Evolutionary conservation across 2,329 filamentous ascomycete species (phyloP).

Genomic region (Didymellaceae sp.): DNA sequence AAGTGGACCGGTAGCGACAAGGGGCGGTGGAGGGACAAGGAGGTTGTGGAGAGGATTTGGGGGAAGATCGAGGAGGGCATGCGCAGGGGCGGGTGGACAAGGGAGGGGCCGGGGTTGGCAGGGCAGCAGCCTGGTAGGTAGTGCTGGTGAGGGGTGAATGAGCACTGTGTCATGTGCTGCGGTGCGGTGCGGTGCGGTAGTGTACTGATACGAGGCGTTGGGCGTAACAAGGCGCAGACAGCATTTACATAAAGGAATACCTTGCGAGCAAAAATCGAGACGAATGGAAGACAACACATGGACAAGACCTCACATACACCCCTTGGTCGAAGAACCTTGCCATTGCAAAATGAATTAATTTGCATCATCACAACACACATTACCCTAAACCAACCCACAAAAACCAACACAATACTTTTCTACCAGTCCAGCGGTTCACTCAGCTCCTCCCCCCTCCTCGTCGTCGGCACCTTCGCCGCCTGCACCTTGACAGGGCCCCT

Average conservation of each 20-base stretch:
- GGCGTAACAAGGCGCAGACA: constrained; percentile 5
- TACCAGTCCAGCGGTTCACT: constrained; percentile 91
- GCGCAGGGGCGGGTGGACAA: constrained; percentile 82
- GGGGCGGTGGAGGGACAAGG: constrained; percentile 82
- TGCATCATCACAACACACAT: too few species aligned
- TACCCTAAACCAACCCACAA: too few species aligned
- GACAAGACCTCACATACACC: too few species aligned
- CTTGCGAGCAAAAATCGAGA: too few species aligned
- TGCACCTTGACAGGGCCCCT: constrained; percentile 67
- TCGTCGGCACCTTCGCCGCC: constrained; percentile 78
- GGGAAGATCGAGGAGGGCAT: constrained; percentile 86
- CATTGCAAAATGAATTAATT: too few species aligned
- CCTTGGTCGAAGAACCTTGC: too few species aligned
- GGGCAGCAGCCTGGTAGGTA: constrained; percentile 28
- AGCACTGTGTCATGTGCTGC: too few species aligned
- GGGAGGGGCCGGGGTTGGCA: constrained; percentile 65
- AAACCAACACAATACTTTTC: too few species aligned
- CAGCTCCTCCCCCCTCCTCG: constrained; percentile 84
- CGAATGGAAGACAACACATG: too few species aligned
- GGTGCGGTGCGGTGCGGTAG: too few species aligned
- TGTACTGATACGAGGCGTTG: constrained; percentile 13
- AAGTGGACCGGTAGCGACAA: constrained; percentile 68
- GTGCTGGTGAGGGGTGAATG: too few species aligned
- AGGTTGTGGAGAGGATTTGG: constrained; percentile 94
- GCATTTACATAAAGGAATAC: constrained; percentile 13